Conservation (phyloP, 2,329 filamentous ascomycete genomes). For the Ramichloridium luteum region DNA sequence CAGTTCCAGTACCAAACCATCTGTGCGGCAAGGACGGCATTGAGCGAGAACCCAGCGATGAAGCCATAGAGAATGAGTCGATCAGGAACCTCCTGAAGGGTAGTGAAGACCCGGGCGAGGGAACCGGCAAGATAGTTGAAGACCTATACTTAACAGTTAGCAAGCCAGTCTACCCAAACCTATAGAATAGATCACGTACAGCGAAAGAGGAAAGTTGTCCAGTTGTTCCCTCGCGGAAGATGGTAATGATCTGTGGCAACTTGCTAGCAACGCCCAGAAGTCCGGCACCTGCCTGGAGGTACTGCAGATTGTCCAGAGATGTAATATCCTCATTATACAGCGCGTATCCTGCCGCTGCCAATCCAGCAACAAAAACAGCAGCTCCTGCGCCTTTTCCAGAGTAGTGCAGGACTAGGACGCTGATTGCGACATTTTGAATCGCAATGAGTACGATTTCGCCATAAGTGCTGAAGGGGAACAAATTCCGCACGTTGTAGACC, state of each 20-base stretch:
- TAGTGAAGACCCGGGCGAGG: constrained; percentile 91
- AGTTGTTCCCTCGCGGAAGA: constrained; percentile 74
- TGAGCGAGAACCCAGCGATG: constrained; percentile 80
- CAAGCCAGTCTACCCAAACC: constrained; percentile 1
- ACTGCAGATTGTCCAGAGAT: constrained; percentile 53
- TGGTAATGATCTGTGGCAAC: constrained; percentile 80
- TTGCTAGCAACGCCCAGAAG: constrained; percentile 78
- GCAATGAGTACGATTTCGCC: constrained; percentile 90
- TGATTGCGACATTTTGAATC: constrained; percentile 83
- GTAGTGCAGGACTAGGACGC: constrained; percentile 74
- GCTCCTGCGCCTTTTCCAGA: constrained; percentile 55
- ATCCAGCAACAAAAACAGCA: constrained; percentile 62
- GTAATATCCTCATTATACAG: constrained; percentile 58
- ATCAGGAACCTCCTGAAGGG: constrained; percentile 92
- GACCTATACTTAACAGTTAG: constrained; percentile 47
- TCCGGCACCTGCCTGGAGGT: constrained; percentile 75
- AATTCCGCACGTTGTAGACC: constrained; percentile 82
- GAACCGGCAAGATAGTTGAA: constrained; percentile 96
- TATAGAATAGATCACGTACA: constrained; percentile 42
- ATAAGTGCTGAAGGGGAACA: constrained; percentile 91
- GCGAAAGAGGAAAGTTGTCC: constrained; percentile 95
- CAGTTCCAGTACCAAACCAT: constrained; percentile 96
- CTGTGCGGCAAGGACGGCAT: constrained; percentile 72
- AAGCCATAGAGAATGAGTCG: constrained; percentile 93
- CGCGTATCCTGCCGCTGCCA: constrained; percentile 57